A percentile compares a stretch with the other conserved stretches of the same genome.
Conservation (phyloP, 441 rosid species). For the Populus hybrid region DNA sequence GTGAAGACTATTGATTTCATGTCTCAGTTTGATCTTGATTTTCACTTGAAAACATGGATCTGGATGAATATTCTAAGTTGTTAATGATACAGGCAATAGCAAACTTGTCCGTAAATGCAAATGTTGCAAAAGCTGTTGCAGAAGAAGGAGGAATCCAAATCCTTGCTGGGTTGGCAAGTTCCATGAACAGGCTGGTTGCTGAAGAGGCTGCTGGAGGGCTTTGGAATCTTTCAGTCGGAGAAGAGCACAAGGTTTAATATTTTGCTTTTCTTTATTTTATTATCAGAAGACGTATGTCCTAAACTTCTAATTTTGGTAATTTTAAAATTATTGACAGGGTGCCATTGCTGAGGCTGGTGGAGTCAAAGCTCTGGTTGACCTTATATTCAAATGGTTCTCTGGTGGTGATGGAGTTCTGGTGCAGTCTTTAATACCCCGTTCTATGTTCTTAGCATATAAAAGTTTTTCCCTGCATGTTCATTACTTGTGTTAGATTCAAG, state of each 20-base stretch:
- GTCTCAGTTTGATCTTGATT: conserved; percentile 9
- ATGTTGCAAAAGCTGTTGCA: conserved; percentile 92
- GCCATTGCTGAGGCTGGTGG: conserved; percentile 97
- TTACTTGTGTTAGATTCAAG: neutral
- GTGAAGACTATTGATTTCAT: conserved; percentile 8
- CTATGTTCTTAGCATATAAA: neutral
- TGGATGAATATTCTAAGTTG: conserved; percentile 1
- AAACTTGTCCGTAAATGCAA: conserved; percentile 88
- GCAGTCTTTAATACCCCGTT: conserved; percentile 18
- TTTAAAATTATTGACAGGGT: conserved; percentile 41
- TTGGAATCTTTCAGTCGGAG: conserved; percentile 99
- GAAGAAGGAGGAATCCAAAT: conserved; percentile 84
- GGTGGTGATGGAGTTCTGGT: conserved; percentile 96
- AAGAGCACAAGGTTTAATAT: conserved; percentile 83
- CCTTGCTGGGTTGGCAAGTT: conserved; percentile 78
- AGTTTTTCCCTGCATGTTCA: conserved; percentile 2
- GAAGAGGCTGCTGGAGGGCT: conserved; percentile 99
- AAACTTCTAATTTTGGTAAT: conserved; percentile 16
- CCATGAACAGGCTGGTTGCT: conserved; percentile 89
- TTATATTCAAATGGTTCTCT: conserved; percentile 86
- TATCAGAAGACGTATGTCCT: neutral
- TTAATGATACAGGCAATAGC: conserved; percentile 71
- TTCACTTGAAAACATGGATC: neutral
- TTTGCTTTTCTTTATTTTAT: neutral
- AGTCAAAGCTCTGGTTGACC: conserved; percentile 88